phyloP scores from a whole-genome alignment of 2,329 filamentous ascomycete genomes.

The Cordyceps javanica region DNA sequence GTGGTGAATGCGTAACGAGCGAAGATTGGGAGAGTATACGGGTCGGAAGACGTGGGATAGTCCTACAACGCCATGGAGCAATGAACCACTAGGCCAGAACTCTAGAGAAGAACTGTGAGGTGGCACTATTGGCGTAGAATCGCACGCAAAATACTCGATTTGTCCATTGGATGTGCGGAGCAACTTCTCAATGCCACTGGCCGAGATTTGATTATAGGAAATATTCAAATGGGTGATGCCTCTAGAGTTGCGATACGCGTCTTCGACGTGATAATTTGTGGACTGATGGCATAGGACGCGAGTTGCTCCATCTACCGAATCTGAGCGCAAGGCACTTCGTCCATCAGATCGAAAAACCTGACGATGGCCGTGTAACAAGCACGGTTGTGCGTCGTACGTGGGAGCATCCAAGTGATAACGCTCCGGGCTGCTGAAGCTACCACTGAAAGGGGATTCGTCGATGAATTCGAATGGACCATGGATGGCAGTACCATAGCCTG shows the following conservation, averaged over 20 bases:
- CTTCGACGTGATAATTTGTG: conserved; percentile 15
- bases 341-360: conserved; percentile 28
- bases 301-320: conserved; percentile 23
- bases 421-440: conserved; percentile 37
- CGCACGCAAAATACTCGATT: conserved; percentile 48
- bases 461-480: conserved; percentile 40
- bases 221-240: conserved; percentile 50
- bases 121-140: conserved; percentile 30
- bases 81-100: conserved; percentile 25
- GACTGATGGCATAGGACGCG: conserved; percentile 22
- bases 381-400: conserved; percentile 24
- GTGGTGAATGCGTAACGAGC: conserved; percentile 50
- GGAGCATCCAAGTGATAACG: conserved; percentile 46
- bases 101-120: conserved; percentile 8
- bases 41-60: conserved; percentile 44
- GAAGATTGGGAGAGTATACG: conserved; percentile 46
- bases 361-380: conserved; percentile 18
- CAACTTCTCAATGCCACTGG: conserved; percentile 35
- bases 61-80: conserved; percentile 38
- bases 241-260: conserved; percentile 15
- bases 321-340: conserved; percentile 17
- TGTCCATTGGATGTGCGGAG: conserved; percentile 38
- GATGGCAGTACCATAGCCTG: conserved; percentile 23
- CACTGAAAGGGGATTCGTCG: conserved; percentile 41
- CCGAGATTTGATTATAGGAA: conserved; percentile 43